Base-by-base conservation (phyloP, 208 protist species). In the Jaenimonas drosophilae region DNA sequence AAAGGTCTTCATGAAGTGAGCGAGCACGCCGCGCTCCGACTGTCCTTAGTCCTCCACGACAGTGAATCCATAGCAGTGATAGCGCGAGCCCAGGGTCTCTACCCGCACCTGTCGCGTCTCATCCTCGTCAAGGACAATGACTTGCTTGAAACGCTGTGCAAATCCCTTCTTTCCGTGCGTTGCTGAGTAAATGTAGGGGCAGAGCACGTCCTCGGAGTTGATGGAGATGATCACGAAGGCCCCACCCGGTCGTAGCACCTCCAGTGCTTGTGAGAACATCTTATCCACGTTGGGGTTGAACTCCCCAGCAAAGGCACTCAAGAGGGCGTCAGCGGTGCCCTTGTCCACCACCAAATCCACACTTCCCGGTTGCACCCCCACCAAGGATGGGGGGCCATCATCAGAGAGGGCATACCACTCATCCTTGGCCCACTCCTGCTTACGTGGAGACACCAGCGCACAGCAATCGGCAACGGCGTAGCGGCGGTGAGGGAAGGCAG, bases 341-440 rank as follows among this genome's bases (percentile, higher is more conserved):
- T 84, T 84, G 43, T 84, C 75, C 21, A 78, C 78, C 4, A 84
- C 60, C 4, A 84, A 0, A 29, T 84, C 62, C 0, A 67, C 64
- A 6, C 50, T 54, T 16, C 24, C 42, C 0, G 24, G 41, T 6
- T 19, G 3, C 6, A 79, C 48, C 0, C 21, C 42, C 4, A 19
- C 2, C 2, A 77, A 40, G 2, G 24, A 12, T 6, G 54, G 6
- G 11, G 33, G 32, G 26, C 4, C 27, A 2, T 6, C 47, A 5
- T 4, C 34, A 6, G 6, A 9, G 21, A 7, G 23, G n/a, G 21
- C 14, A 16, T 43, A 56, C 29, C 34, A 44, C 29, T 24, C 34
- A 24, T 19, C 21, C 9, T 33, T 16, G 25, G 11, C 32, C 12
- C 7, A 3, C 2, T 3, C 0, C 11, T 29, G 23, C 26, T 12